Base-by-base conservation (phyloP, 441 rosid genomes). In the Arabidopsis lyrata region DNA sequence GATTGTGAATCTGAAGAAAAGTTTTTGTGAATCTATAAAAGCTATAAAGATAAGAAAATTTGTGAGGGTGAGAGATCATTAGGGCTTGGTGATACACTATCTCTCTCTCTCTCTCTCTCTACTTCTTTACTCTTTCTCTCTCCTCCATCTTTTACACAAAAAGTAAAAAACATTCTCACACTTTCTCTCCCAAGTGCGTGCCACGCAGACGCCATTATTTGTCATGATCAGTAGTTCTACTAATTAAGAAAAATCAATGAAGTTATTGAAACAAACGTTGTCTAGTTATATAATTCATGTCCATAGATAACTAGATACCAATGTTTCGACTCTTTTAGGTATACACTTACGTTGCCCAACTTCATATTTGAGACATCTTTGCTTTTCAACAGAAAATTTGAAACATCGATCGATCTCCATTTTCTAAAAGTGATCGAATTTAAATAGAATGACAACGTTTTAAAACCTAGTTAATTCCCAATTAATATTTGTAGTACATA, bases 61-160 rank as follows among this genome's bases (percentile, higher is more conserved):
- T 70, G 81, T 73, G 76, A 73, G 72, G 79, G 74, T 77, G 86
- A 88, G 86, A 85, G 71, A 55, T 54, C 34, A 54, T 86, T 81
- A 80, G 83, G 68, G 83, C 73, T 78, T 74, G 77, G 70, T 72
- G 70, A 59, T 39, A 14, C 73, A 34, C 11, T 13, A 13, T n/a
- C n/a, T n/a, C n/a, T 0, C 20, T 18, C 0, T 18, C 20, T 20
- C 63, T 44, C 70, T 63, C 14, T 41, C 62, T 52, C 62, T 41
- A 49, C 42, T 75, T 54, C 14, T 74, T 58, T 63, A 24, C 60
- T 63, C 44, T 34, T 38, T 38, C 18, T 65, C 45, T 63, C 20
- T 32, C 55, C 1, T 11, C 48, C 35, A 6, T 36, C 7, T 58
- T 48, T 59, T 15, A 11, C 67, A 27, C 3, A 60, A 44, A 8